Conservation (phyloP, 1,139 yeast species). For the Sugiyamaella paludigena region DNA sequence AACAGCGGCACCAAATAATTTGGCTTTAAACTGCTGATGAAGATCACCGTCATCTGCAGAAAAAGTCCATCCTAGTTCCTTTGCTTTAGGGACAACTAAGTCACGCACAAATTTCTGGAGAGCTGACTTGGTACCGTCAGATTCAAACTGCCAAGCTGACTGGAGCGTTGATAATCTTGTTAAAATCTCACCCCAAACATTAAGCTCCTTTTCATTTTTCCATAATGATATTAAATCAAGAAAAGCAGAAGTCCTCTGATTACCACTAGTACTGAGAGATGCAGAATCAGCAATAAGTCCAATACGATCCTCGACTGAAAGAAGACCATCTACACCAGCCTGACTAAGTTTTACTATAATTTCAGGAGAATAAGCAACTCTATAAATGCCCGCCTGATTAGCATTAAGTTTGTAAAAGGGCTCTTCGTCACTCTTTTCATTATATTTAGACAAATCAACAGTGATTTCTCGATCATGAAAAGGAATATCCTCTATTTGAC, state of each 20-base stretch:
- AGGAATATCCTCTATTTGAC: slow-evolving; percentile 61
- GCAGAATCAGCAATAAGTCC: slow-evolving; percentile 83
- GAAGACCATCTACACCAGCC: slow-evolving; percentile 62
- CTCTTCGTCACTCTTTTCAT: too few species aligned
- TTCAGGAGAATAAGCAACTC: slow-evolving; percentile 71
- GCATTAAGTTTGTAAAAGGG: slow-evolving; percentile 78
- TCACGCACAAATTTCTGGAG: background rate
- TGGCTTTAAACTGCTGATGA: background rate
- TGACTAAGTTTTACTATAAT: slow-evolving; percentile 73
- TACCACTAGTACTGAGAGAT: slow-evolving; percentile 70
- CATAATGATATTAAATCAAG: slow-evolving; percentile 64
- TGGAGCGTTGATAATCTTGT: slow-evolving; percentile 54
- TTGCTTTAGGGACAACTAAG: background rate
- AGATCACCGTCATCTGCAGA: background rate
- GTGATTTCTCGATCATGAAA: slow-evolving; percentile 55
- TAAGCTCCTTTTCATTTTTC: slow-evolving; percentile 49
- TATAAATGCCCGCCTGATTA: slow-evolving; percentile 77
- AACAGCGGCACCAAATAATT: background rate
- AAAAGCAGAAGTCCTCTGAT: slow-evolving; percentile 62
- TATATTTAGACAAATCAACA: slow-evolving; percentile 37
- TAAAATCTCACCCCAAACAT: slow-evolving; percentile 72
- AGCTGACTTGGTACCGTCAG: background rate
- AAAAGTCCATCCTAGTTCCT: too few species aligned
- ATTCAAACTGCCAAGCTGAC: slow-evolving; percentile 70
- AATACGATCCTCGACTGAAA: slow-evolving; percentile 79